Percentiles rank a stretch among this genome's conserved stretches.
phyloP scores from a whole-genome alignment of 73 alveolate genomes.

The Blepharisma japonicum region DNA sequence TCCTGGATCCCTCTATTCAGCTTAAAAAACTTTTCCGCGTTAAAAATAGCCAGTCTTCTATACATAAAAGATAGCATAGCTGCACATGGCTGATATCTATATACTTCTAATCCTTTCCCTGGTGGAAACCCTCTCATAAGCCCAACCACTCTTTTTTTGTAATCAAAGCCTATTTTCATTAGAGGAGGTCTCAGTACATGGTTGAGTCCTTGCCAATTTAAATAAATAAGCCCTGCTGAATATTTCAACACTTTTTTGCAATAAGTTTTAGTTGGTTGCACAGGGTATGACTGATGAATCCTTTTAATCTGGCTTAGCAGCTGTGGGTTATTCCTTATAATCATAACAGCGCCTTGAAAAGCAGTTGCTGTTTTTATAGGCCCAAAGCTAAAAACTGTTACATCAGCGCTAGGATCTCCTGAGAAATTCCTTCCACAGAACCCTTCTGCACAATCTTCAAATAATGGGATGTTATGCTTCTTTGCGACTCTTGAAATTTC shows the following conservation, averaged over 20 bases:
- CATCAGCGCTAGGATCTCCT: slow-evolving; percentile 59
- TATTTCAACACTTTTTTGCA: slow-evolving; percentile 29
- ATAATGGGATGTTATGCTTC: slow-evolving; percentile 53
- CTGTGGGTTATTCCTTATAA: slow-evolving; percentile 56
- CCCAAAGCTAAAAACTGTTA: slow-evolving; percentile 80
- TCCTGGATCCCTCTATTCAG: slow-evolving; percentile 30
- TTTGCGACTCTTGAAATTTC: slow-evolving; percentile 51
- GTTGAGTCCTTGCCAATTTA: slow-evolving; percentile 18
- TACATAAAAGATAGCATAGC: slow-evolving; percentile 42
- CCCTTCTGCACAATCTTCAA: slow-evolving; percentile 75
- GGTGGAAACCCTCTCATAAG: slow-evolving; percentile 66
- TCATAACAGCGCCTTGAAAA: slow-evolving; percentile 61
- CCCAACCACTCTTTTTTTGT: slow-evolving; percentile 38
- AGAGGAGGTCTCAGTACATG: slow-evolving; percentile 1
- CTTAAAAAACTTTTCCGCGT: slow-evolving; percentile 30
- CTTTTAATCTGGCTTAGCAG: slow-evolving; percentile 51
- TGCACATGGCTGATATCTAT: slow-evolving; percentile 52
- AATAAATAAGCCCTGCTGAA: slow-evolving; percentile 21
- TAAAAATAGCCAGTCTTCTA: slow-evolving; percentile 42
- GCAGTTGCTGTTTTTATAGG: slow-evolving; percentile 69
- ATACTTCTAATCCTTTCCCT: slow-evolving; percentile 40
- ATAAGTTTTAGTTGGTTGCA: slow-evolving; percentile 9
- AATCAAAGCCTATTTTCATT: slow-evolving; percentile 23
- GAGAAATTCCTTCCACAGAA: slow-evolving; percentile 54
- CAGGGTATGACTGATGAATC: slow-evolving; percentile 55